Evolutionary conservation across 2,329 filamentous ascomycete genomes (phyloP).

Genomic region (Lecanicillium sp.): DNA sequence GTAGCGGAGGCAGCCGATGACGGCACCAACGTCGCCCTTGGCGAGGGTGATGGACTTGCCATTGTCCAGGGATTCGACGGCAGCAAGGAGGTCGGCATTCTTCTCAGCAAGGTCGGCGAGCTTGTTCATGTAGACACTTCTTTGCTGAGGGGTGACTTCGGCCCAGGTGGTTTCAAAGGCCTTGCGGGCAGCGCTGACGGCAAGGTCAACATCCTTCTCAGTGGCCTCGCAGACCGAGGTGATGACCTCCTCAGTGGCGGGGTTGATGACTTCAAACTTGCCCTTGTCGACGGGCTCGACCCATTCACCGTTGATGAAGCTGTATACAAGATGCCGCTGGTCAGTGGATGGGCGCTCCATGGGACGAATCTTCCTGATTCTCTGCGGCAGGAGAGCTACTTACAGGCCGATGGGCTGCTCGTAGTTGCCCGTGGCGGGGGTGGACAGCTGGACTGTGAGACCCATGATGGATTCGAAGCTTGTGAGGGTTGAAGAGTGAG

Average conservation of each 20-base stretch:
- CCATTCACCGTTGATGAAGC: conserved; percentile 92
- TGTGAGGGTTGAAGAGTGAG: conserved; percentile 2
- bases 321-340: conserved; percentile 28
- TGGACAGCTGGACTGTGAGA: conserved; percentile 55
- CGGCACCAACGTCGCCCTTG: conserved; percentile 63
- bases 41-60: conserved; percentile 74
- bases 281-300: conserved; percentile 71
- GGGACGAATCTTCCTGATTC: no score
- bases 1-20: conserved; percentile 64
- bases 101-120: conserved; percentile 75
- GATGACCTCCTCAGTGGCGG: conserved; percentile 76
- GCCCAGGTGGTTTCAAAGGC: conserved; percentile 72
- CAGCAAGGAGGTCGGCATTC: conserved; percentile 66
- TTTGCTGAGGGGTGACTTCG: conserved; percentile 58
- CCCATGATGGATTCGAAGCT: conserved; percentile 24
- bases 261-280: conserved; percentile 90
- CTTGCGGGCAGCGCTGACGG: conserved; percentile 76
- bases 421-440: conserved; percentile 53
- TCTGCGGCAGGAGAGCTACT: conserved; percentile 22
- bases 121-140: conserved; percentile 62
- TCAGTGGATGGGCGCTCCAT: no score
- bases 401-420: conserved; percentile 55
- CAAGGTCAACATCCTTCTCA: conserved; percentile 77
- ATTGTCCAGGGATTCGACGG: conserved; percentile 82
- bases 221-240: conserved; percentile 74